Evolutionary conservation across 2,329 filamentous ascomycete species (phyloP).

Genomic region (Myriosclerotinia duriaeana): DNA sequence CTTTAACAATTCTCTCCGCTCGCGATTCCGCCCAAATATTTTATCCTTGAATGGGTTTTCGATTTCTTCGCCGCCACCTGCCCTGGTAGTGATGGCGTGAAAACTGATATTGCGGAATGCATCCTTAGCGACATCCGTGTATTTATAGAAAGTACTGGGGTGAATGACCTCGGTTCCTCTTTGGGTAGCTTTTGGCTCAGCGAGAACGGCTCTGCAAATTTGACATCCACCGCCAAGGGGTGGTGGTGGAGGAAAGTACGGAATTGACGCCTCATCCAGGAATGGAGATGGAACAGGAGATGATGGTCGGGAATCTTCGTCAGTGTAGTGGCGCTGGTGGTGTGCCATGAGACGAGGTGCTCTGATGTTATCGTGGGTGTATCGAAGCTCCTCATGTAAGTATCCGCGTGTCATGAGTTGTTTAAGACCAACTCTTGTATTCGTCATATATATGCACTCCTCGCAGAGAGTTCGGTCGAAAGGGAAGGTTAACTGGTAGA

Average conservation of each 20-base stretch:
- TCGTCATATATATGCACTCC: not conserved
- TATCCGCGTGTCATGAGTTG: not conserved
- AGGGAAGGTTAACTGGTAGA: not conserved
- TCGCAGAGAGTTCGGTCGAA: not conserved
- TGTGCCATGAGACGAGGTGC: not conserved
- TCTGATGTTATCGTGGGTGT: not conserved
- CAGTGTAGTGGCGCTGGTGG: not conserved
- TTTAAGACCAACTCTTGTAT: not conserved
- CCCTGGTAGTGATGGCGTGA: not conserved
- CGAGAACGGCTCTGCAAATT: not conserved
- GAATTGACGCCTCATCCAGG: not conserved
- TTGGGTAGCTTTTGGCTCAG: not conserved
- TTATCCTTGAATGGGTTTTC: not conserved
- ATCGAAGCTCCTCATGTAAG: not conserved
- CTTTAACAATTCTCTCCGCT: not conserved
- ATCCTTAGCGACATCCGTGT: not conserved
- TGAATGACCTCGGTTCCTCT: not conserved
- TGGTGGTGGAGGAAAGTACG: no score
- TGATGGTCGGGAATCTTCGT: not conserved
- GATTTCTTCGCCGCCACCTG: not conserved
- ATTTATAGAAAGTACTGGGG: not conserved
- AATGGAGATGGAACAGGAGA: not conserved
- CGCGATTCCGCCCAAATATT: not conserved
- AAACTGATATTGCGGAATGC: not conserved
- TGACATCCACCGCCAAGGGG: not conserved